These are phyloP conservation scores for Hymenoscyphus scutula DNA, from an alignment of 2,329 filamentous ascomycete genomes.

Conservation along the genomic window DNA sequence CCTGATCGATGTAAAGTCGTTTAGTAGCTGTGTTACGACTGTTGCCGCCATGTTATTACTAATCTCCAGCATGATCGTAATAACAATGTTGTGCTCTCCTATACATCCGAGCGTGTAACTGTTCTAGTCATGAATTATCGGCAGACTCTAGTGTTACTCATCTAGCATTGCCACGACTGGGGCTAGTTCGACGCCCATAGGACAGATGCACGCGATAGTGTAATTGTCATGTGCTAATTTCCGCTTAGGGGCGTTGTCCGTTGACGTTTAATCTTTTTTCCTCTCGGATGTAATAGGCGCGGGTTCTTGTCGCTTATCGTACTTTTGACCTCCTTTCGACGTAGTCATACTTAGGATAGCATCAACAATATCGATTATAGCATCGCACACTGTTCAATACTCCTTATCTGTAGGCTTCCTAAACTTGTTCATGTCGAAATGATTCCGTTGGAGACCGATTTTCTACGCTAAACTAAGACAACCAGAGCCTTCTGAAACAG, in stretches of 20 bases:
- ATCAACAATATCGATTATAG: neutral
- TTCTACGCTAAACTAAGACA: neutral
- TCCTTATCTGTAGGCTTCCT: neutral
- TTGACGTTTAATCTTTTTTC: neutral
- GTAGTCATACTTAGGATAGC: neutral
- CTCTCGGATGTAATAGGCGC: neutral
- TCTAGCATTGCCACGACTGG: neutral
- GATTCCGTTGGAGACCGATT: neutral
- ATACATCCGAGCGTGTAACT: slow-evolving; percentile 20
- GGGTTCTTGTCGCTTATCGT: neutral
- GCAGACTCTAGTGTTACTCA: neutral
- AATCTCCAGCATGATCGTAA: slow-evolving; percentile 19
- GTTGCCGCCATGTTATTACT: slow-evolving; percentile 32
- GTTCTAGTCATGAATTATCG: slow-evolving; percentile 16
- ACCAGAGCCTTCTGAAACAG: neutral
- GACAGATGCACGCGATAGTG: neutral
- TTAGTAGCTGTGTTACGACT: slow-evolving; percentile 34
- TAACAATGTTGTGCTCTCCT: slow-evolving; percentile 22
- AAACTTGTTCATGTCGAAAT: neutral
- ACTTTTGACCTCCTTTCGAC: neutral
- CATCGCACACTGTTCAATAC: neutral
- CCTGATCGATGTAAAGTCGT: slow-evolving; percentile 36
- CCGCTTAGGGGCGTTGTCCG: neutral
- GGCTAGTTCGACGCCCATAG: neutral
- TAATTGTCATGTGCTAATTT: neutral